Conservation (phyloP, 305 asterid species). For the Solanum hybrid region DNA sequence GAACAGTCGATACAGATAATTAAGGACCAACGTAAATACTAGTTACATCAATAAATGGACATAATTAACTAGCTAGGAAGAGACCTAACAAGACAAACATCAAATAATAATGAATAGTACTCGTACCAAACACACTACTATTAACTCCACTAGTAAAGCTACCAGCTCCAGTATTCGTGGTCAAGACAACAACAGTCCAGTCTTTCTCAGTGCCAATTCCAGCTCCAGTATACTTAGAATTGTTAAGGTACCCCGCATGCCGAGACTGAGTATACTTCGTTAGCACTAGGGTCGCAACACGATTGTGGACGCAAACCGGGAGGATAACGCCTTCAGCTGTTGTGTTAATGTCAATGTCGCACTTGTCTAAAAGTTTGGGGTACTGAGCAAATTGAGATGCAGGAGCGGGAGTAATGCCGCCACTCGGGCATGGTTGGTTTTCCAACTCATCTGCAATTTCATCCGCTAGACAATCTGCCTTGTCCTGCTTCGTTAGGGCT, state of each 20-base stretch:
- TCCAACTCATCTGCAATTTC: slow-evolving; percentile 47
- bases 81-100: slow-evolving; percentile 6
- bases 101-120: neutral
- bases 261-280: slow-evolving; percentile 61
- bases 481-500: slow-evolving; percentile 45
- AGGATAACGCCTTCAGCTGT: slow-evolving; percentile 49
- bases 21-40: neutral
- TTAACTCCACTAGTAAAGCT: slow-evolving; percentile 34
- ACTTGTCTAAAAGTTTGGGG: slow-evolving; percentile 32
- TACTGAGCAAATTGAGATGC: slow-evolving; percentile 34
- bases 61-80: neutral
- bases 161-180: slow-evolving; percentile 50
- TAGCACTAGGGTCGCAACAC: slow-evolving; percentile 59
- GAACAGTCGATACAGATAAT: too few species aligned
- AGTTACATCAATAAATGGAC: neutral
- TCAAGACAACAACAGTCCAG: slow-evolving; percentile 67
- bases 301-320: slow-evolving; percentile 61
- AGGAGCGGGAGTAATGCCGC: slow-evolving; percentile 14
- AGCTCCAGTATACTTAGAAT: slow-evolving; percentile 43
- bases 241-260: slow-evolving; percentile 35
- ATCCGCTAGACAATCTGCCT: slow-evolving; percentile 61
- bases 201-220: slow-evolving; percentile 63
- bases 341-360: slow-evolving; percentile 43
- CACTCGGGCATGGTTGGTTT: slow-evolving; percentile 27
- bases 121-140: neutral